Base-by-base conservation (phyloP, 768 basidiomycete genomes). In the Suillus occidentalis region DNA sequence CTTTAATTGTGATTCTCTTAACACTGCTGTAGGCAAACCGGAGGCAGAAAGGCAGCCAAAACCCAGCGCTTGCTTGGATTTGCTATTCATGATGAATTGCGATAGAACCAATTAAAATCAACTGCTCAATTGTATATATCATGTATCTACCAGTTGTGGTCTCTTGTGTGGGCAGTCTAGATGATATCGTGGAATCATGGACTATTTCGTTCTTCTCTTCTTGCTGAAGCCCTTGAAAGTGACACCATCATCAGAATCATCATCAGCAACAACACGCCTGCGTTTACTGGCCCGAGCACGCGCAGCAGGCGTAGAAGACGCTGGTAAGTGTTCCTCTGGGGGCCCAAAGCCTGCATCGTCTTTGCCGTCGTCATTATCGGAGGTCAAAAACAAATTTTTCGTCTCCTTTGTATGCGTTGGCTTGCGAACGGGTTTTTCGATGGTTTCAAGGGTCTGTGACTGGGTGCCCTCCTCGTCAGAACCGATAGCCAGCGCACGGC, bases 1-100 rank as follows among this genome's bases (percentile, higher is more conserved):
- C 56, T 65, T 36, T 55, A 12, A 50, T 57, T 14, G 56, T 53
- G 42, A 59, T 7, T 31, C 37, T 42, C 10, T 39, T 69, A 34
- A 68, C 45, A 2, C 64, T 20, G 60, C 34, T 36, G 36, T 63
- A 92, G 90, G 71, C 89, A 89, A 82, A 95, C 94, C 0, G 94
- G 93, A 8, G 94, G 94, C n/a, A 81, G 94, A 39, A 87, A 91
- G 68, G 94, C 94, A 6, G 86, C 92, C 7, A 96, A 96, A 78
- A 94, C 92, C 6, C 94, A 96, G 73, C 81, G 94, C 65, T 75
- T 94, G 67, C 82, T 95, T 13, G 87, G 87, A 18, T 96, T 95
- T 77, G 92, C 90, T 31, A 89, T 95, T 68, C 86, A 93, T 67
- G 86, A 90, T 57, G 91, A 92, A 77, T 71, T 94, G 20, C 25